Evolutionary conservation across 306 rosid genomes (phyloP).

Genomic region (Ochetophila trinervis): DNA sequence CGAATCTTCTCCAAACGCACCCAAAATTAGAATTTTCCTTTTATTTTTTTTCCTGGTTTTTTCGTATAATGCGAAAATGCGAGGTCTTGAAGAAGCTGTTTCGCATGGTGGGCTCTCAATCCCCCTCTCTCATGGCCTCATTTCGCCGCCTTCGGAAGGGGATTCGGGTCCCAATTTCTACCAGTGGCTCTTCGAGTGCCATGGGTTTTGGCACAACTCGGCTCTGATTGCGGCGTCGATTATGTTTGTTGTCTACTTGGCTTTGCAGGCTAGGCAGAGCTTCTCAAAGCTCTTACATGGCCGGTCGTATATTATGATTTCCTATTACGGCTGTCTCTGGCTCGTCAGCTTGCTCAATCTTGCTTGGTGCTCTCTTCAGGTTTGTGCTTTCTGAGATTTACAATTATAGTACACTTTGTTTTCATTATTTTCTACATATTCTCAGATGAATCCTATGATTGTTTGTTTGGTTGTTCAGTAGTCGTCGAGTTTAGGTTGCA

Average conservation of each 20-base stretch:
- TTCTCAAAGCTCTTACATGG: slow-evolving; percentile 46
- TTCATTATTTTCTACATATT: neutral
- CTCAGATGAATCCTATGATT: slow-evolving; percentile 3
- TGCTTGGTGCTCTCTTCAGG: slow-evolving; percentile 87
- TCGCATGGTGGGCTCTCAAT: slow-evolving; percentile 38
- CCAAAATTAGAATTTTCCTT: neutral
- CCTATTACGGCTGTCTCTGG: slow-evolving; percentile 53
- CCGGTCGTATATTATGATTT: slow-evolving; percentile 51
- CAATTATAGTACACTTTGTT: neutral
- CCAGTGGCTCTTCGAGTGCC: slow-evolving; percentile 63
- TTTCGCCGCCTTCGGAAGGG: slow-evolving; percentile 24
- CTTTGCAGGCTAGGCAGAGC: slow-evolving; percentile 45
- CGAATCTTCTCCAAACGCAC: neutral
- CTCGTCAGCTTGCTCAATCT: slow-evolving; percentile 55
- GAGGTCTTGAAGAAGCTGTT: slow-evolving; percentile 28
- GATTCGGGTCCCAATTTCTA: slow-evolving; percentile 28
- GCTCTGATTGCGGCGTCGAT: slow-evolving; percentile 37
- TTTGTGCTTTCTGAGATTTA: slow-evolving; percentile 13
- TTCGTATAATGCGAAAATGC: slow-evolving; percentile 24
- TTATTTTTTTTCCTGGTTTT: neutral
- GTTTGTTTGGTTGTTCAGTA: neutral
- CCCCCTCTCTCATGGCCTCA: slow-evolving; percentile 26
- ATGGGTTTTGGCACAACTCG: slow-evolving; percentile 52
- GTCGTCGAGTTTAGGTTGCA: neutral
- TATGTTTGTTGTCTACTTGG: slow-evolving; percentile 44